Conservation (phyloP, 768 basidiomycete genomes). For the Kwoniella sp. region DNA sequence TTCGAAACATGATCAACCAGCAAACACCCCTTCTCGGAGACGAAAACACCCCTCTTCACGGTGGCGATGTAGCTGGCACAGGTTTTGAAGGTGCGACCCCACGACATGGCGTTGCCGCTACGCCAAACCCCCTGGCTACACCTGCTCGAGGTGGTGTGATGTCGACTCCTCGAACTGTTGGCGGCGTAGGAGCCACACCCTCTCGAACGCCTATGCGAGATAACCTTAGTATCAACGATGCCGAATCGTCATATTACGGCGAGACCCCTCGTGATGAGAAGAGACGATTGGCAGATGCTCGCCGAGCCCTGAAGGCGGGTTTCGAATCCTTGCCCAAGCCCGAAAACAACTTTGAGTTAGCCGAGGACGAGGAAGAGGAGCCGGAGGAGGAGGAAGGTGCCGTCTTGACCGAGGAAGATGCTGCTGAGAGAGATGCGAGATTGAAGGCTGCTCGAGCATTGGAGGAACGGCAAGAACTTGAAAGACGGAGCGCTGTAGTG, state of each 20-base stretch:
- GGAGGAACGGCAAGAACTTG: constrained; percentile 76
- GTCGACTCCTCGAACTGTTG: constrained; percentile 62
- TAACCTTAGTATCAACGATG: constrained; percentile 82
- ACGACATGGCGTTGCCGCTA: constrained; percentile 83
- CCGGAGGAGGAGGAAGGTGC: constrained; percentile 57
- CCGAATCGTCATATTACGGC: constrained; percentile 60
- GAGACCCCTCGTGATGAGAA: constrained; percentile 78
- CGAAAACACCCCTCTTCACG: constrained; percentile 92
- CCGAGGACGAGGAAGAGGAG: constrained; percentile 85
- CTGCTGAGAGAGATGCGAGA: constrained; percentile 83
- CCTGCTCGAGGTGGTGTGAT: constrained; percentile 65
- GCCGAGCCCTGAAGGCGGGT: constrained; percentile 74
- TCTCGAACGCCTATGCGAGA: constrained; percentile 94
- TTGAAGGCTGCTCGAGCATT: constrained; percentile 68
- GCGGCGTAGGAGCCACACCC: constrained; percentile 66
- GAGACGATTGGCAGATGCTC: constrained; percentile 65
- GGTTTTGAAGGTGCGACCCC: constrained; percentile 96
- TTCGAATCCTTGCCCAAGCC: constrained; percentile 85
- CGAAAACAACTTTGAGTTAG: constrained; percentile 95
- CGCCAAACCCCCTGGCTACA: constrained; percentile 93
- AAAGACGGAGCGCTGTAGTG: constrained; percentile 76
- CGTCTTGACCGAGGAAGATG: constrained; percentile 73
- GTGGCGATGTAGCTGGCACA: constrained; percentile 71
- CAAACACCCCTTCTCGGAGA: constrained; percentile 96
- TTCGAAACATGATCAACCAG: constrained; percentile 86